Evolutionary conservation across 345 rosid species (phyloP), one percentile per base, ranked within the genome.

Genomic region (Rhizophora mangle): DNA sequence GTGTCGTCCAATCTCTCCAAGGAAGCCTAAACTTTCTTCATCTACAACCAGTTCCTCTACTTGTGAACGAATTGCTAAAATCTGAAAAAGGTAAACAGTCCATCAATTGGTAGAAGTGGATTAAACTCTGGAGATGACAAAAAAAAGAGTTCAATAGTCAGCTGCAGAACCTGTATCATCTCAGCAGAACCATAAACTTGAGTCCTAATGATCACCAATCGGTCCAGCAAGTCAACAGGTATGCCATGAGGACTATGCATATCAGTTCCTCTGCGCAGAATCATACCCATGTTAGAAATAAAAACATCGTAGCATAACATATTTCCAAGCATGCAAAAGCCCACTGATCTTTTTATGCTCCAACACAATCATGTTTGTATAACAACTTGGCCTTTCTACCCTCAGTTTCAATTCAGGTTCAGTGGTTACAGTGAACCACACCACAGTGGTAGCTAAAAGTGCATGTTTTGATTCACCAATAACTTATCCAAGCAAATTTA

Each of bases 161-260:
- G 68, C n/a, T n/a, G n/a, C 30, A 27, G 6, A 34, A 95, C 99
- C 97, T 92, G 97, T 75, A 95, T 90, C 94, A 90, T 92, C 77
- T 95, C 99, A n/a, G 96, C 88, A 47, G 96, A 96, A 66, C 96
- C 90, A 80, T 92, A 92, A 30, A 84, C 86, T 65, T 88, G 92
- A 1, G 98, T 89, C 53, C 93, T 83, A 75, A 95, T 82, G 8
- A 95, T 95, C 75, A 86, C 97, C 81, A 95, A 73, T 8, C 98
- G 90, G 65, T 90, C 98, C 85, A 92, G 82, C 60, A 95, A 79
- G 85, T 95, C 99, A 22, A 95, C 91, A 67, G 99, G 97, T 64
- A 95, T 84, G 74, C 99, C 98, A 74, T 92, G 99, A 37, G 98
- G 99, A 74, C 99, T 90, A 34, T 85, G 81, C 97, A 87, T 95